Base-by-base conservation (phyloP, 2,329 filamentous ascomycete species). In the Sporothrix protearum region DNA sequence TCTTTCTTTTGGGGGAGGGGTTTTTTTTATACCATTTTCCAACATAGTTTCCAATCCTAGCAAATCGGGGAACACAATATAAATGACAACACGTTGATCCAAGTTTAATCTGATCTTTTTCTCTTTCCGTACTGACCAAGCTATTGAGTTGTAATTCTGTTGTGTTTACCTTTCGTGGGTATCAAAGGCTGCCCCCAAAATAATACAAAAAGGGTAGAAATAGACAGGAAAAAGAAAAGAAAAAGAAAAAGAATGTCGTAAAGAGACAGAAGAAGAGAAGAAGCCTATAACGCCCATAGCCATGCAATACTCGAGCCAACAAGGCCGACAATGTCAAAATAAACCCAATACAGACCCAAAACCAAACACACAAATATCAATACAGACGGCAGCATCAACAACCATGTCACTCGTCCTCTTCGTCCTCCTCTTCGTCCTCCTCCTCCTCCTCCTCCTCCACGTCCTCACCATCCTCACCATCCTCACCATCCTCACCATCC, bases 101-200 rank as follows among this genome's bases (percentile, higher is more conserved):
- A 47, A 4, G 16, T 47, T 12, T 19, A 47, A 47, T 47, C 14
- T 47, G 14, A 16, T 47, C 19, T 19, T 4, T 47, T 47, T 1
- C 14, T 47, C 19, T 47, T 47, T 14, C 14, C 19, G 42, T 47
- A 14, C 42, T 4, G 16, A 47, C 19, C 42, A 14, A 16, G 14
- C 12, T 47, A 14, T 14, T 47, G n/a, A n/a, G 42, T 47, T 16
- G 42, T 47, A 3, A 47, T 42, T 2, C 39, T 42, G 39, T 14
- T 61, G 55, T 39, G 12, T n/a, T 22, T 22, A 7, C 42, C n/a
- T 5, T 39, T 39, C 9, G 30, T 61, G 28, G 55, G 74, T 78
- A 77, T 79, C 80, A 78, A 80, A 80, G 78, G 75, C 79, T 75
- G 75, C 78, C 75, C 76, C 78, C 7, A 61, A 22, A 67, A 70